These are phyloP conservation scores for Starmerella floris DNA, from an alignment of 805 yeast species.

Conservation along the genomic window DNA sequence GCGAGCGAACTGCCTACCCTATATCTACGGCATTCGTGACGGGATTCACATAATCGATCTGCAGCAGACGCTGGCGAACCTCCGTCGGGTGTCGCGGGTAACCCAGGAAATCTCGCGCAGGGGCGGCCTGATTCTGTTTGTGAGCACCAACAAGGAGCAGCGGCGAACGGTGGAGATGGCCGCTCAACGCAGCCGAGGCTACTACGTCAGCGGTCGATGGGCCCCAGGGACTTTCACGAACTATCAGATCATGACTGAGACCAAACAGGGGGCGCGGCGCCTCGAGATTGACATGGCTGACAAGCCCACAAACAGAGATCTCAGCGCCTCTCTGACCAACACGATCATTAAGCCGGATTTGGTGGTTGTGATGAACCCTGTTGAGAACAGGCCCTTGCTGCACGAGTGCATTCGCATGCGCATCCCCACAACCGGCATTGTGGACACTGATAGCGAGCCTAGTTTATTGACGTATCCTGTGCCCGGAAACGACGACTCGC, in stretches of 20 bases:
- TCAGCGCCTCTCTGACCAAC: constrained; percentile 35
- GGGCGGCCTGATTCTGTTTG: constrained; percentile 74
- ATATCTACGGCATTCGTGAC: constrained; percentile 72
- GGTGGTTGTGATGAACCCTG: constrained; percentile 74
- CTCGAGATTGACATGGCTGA: constrained; percentile 69
- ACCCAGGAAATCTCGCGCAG: constrained; percentile 65
- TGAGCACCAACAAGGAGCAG: constrained; percentile 75
- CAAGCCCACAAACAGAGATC: constrained; percentile 45
- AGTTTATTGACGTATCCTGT: constrained; percentile 81
- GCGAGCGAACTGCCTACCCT: constrained; percentile 73
- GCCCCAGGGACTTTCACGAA: constrained; percentile 90
- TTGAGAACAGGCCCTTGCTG: constrained; percentile 67
- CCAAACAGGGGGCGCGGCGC: constrained; percentile 37
- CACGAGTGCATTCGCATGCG: constrained; percentile 69
- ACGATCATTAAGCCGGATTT: constrained; percentile 74
- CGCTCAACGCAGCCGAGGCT: constrained; percentile 64
- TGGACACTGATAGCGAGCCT: constrained; percentile 91
- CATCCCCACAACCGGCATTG: constrained; percentile 84
- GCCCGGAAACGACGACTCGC: constrained; percentile 90
- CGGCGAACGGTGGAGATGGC: constrained; percentile 63
- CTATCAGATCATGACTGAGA: constrained; percentile 47
- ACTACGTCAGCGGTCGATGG: constrained; percentile 77
- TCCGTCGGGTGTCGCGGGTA: constrained; percentile 76
- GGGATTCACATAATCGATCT: constrained; percentile 87
- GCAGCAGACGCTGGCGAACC: constrained; percentile 61